Evolutionary conservation across 371 early-diverging fungal species (phyloP).

Genomic region (Catenaria anguillulae): DNA sequence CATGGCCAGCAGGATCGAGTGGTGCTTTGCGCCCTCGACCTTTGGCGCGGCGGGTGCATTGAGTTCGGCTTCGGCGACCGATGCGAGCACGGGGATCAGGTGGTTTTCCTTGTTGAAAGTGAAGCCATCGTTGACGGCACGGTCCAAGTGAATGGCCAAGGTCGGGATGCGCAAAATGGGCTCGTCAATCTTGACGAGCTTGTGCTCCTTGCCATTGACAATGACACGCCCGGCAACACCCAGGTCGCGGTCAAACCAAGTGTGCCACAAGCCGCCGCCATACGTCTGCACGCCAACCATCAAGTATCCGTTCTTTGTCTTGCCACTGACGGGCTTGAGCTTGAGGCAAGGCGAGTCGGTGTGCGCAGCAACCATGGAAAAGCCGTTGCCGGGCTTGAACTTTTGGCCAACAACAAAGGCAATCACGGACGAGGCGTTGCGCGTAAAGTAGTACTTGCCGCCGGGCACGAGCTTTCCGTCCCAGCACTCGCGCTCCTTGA

Average conservation of each 20-base stretch:
- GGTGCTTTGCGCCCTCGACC: not conserved
- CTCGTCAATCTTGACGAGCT: conserved; percentile 17
- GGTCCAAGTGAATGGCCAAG: conserved; percentile 92
- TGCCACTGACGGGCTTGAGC: conserved; percentile 87
- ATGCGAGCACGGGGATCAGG: conserved; percentile 2
- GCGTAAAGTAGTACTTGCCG: conserved; percentile 90
- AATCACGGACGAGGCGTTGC: conserved; percentile 75
- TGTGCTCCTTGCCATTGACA: conserved; percentile 46
- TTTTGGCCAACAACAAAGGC: conserved; percentile 86
- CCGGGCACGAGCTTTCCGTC: conserved; percentile 41
- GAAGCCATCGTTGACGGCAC: conserved; percentile 58
- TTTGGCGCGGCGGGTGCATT: not conserved
- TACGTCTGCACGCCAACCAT: conserved; percentile 83
- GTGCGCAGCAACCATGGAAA: conserved; percentile 86
- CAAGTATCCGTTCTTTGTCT: conserved; percentile 60
- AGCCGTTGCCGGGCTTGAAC: conserved; percentile 23
- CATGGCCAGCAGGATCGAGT: not conserved
- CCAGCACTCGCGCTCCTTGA: conserved; percentile 79
- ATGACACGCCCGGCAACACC: conserved; percentile 85
- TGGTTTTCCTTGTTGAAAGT: conserved; percentile 90
- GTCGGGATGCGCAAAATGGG: conserved; percentile 89
- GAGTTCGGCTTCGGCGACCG: not conserved
- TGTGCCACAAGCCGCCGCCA: conserved; percentile 84
- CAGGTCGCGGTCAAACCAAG: not conserved
- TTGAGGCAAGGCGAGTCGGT: conserved; percentile 95